Conservation (phyloP, 1,284 basidiomycete genomes). For the Uromyces viciae-fabae region DNA sequence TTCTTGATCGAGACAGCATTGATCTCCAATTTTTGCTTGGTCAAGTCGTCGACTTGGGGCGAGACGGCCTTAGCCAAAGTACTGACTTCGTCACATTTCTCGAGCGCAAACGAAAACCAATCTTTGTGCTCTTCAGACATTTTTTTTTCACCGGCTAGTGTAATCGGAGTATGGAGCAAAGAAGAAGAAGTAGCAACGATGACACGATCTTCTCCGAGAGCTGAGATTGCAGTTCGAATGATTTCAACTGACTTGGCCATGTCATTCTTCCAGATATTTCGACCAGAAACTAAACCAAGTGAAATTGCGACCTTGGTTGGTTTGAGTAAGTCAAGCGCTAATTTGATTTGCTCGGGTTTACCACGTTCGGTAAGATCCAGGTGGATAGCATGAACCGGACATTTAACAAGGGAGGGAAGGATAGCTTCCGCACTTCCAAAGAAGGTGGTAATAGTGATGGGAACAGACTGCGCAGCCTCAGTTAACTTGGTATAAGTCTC, state of each 20-base stretch:
- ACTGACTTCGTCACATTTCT: constrained; percentile 91
- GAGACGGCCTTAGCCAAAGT: constrained; percentile 77
- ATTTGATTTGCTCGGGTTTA: constrained; percentile 75
- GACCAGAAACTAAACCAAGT: constrained; percentile 93
- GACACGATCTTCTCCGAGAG: constrained; percentile 73
- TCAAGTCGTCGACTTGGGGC: constrained; percentile 59
- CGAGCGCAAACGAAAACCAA: constrained; percentile 98
- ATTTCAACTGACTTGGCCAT: constrained; percentile 76
- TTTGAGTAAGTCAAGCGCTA: constrained; percentile 78
- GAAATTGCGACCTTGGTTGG: constrained; percentile 76
- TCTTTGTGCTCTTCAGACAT: constrained; percentile 85
- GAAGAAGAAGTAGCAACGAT: constrained; percentile 94
- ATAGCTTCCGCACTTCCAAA: constrained; percentile 95
- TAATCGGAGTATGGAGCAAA: constrained; percentile 96
- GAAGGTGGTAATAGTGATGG: constrained; percentile 73
- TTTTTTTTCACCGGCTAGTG: constrained; percentile 87
- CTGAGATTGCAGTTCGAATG: constrained; percentile 77
- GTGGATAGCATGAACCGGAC: constrained; percentile 91
- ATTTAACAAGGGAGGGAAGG: constrained; percentile 81
- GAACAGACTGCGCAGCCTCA: constrained; percentile 68
- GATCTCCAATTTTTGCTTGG: constrained; percentile 68
- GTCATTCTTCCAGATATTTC: constrained; percentile 99
- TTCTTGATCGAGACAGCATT: constrained; percentile 90
- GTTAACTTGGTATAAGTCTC: constrained; percentile 77
- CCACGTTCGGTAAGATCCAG: constrained; percentile 80